Evolutionary conservation across 768 basidiomycete species (phyloP), one percentile per base, ranked within the genome.

Genomic region (Pholiota conissans): DNA sequence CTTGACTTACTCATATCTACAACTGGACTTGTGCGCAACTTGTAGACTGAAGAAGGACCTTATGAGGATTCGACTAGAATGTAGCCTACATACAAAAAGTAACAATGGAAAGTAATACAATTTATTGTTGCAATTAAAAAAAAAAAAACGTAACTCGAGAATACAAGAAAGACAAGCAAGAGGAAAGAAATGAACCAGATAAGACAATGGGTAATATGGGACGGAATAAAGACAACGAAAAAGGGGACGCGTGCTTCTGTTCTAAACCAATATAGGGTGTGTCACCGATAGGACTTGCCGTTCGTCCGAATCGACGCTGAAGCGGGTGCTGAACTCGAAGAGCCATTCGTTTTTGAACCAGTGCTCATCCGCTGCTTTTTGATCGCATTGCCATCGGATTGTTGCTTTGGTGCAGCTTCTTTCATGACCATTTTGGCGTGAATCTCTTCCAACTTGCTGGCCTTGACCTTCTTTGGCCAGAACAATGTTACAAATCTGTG

Each of bases 401-500:
- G 75, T n/a, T 82, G 73, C 58, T 84, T 75, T n/a, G 85, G 84
- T 30, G 83, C 82, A 46, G 84, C 82, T 68, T 91, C 91, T 72
- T 92, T 92, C 82, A 89, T 89, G 60, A 93, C 91, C 90, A 97
- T 93, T 76, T 97, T 97, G 14, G 91, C 90, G 66, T 97, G 94
- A 42, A 98, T 96, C 68, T 94, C 93, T 72, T 95, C 91, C 35
- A 98, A 77, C 73, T 97, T 97, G 14, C 84, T 86, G 11, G 94
- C 93, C 70, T 90, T 94, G 62, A 98, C 95, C 73, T 95, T 93
- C 79, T 96, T 92, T 5, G 95, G 95, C 95, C 95, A 98, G 75
- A 98, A 98, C 54, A 94, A 80, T 2, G 93, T 95, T 46, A 97
- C 94, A 62, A 98, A 98, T 32, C 93, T 95, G 56, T 13, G 42